Percentiles rank a stretch among this genome's conserved stretches.
phyloP scores from a whole-genome alignment of 2,329 filamentous ascomycete genomes.

The Fusarium bulbicola region DNA sequence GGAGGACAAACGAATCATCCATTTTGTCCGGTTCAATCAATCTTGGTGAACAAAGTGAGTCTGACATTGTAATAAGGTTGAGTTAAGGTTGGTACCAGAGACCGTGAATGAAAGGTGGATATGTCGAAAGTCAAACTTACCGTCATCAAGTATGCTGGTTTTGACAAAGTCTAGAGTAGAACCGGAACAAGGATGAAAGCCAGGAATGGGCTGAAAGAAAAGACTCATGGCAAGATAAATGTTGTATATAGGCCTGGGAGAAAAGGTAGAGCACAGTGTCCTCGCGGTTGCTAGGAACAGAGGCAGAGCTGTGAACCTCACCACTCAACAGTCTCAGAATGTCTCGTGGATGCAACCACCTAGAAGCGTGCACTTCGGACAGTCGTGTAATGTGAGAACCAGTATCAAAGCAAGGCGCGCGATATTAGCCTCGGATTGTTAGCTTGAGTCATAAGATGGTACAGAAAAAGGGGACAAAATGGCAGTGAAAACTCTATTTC shows the following conservation, averaged over 20 bases:
- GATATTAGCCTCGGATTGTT: accelerated
- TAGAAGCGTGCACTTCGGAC: accelerated
- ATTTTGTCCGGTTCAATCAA: accelerated
- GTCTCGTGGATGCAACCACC: background rate
- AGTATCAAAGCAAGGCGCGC: background rate
- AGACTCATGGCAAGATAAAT: accelerated
- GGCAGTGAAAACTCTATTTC: background rate
- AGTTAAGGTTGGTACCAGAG: background rate
- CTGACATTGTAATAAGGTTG: background rate
- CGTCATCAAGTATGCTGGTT: too few species aligned
- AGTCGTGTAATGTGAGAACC: accelerated
- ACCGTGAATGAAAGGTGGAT: background rate
- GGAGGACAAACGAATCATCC: background rate
- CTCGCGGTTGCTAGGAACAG: too few species aligned
- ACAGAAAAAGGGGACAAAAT: background rate
- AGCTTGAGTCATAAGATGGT: background rate
- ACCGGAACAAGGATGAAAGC: too few species aligned
- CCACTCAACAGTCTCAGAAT: background rate
- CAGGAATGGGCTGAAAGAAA: too few species aligned
- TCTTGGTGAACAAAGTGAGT: accelerated
- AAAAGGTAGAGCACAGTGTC: too few species aligned
- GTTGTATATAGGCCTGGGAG: too few species aligned
- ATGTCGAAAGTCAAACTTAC: background rate
- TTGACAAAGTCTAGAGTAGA: background rate
- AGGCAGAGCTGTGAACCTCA: background rate